Conservation (phyloP, 169 alveolate species). For the Cardiosporidium cionae region DNA sequence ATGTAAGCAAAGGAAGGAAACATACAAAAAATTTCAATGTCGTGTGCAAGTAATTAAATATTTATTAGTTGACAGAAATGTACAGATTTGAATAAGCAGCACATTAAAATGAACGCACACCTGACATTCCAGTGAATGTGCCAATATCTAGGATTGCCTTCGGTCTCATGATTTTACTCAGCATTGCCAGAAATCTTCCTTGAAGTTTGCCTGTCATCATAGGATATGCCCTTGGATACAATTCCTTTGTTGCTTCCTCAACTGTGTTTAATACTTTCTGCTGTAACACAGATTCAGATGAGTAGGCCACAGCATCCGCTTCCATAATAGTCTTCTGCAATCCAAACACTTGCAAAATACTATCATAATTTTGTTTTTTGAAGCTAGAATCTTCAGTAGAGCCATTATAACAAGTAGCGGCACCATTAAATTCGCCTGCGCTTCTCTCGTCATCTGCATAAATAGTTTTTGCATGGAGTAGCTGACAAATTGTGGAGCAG, state of each 20-base stretch:
- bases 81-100: too few relatives aligned
- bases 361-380: neutral
- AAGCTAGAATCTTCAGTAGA: too few relatives aligned
- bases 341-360: neutral
- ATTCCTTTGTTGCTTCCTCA: neutral
- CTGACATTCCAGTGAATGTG: slow-evolving; percentile 30
- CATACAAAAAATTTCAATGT: too few relatives aligned
- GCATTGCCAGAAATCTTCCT: slow-evolving; percentile 16
- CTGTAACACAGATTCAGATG: neutral
- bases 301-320: neutral
- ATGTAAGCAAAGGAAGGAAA: too few relatives aligned
- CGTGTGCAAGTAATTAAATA: too few relatives aligned
- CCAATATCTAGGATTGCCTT: slow-evolving; percentile 31
- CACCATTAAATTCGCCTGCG: too few relatives aligned
- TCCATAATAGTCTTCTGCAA: neutral
- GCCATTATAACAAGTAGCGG: too few relatives aligned
- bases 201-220: slow-evolving; percentile 20
- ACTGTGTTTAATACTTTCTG: neutral
- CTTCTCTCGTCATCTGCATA: neutral
- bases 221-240: neutral
- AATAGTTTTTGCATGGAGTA: neutral
- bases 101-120: too few relatives aligned
- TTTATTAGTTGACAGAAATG: too few relatives aligned
- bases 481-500: slow-evolving; percentile 9
- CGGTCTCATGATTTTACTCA: slow-evolving; percentile 25